A percentile compares a stretch with the other conserved stretches of the same genome.
Evolutionary conservation across 805 yeast genomes (phyloP).

Genomic region (Lipomyces anomalus): DNA sequence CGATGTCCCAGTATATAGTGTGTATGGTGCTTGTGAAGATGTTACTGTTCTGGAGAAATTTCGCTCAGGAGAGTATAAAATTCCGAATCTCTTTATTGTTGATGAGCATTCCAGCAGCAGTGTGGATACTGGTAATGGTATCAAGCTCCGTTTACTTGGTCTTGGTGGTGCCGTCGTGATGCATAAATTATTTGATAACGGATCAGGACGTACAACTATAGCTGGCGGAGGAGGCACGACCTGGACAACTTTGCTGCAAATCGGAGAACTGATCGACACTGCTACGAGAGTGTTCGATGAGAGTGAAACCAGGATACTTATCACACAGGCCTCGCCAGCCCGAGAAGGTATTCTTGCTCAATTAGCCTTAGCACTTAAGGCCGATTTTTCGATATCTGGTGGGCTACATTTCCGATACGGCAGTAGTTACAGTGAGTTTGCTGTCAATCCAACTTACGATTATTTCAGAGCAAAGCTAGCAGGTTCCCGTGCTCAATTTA

Average conservation of each 20-base stretch:
- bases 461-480: conserved; percentile 58
- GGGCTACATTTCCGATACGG: conserved; percentile 68
- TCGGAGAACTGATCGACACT: conserved; percentile 58
- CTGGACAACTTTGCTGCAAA: conserved; percentile 67
- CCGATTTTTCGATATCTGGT: conserved; percentile 69
- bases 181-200: conserved; percentile 63
- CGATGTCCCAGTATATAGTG: conserved; percentile 64
- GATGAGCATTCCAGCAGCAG: conserved; percentile 52
- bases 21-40: conserved; percentile 74
- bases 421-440: conserved; percentile 61
- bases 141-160: conserved; percentile 55
- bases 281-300: conserved; percentile 39
- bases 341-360: conserved; percentile 66
- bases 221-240: conserved; percentile 64
- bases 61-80: conserved; percentile 45
- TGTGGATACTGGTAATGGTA: conserved; percentile 39
- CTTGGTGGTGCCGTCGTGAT: conserved; percentile 66
- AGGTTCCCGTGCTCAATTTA: conserved; percentile 54
- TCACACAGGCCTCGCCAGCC: conserved; percentile 66
- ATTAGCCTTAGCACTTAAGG: conserved; percentile 57
- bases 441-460: conserved; percentile 58
- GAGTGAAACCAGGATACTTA: conserved; percentile 51
- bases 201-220: conserved; percentile 42
- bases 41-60: conserved; percentile 59
- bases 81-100: conserved; percentile 55